Evolutionary conservation across 805 yeast species (phyloP).

Genomic region (Nakazawaea ernobii): DNA sequence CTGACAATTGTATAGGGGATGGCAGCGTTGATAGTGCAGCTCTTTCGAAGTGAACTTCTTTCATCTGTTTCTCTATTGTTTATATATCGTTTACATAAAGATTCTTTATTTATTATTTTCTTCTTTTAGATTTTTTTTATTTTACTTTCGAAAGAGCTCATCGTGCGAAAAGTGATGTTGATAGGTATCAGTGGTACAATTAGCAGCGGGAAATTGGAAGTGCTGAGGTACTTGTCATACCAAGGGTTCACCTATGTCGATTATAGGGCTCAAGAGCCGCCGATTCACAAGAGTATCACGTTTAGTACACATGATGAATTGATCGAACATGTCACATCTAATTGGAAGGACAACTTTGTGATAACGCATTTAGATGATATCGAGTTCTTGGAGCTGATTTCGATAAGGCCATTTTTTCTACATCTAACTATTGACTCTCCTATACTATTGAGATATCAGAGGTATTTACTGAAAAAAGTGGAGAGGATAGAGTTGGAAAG

Average conservation of each 20-base stretch:
- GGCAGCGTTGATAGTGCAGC: slow-evolving; percentile 5
- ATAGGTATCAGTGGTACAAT: slow-evolving; percentile 71
- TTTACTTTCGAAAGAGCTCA: no score
- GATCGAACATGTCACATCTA: slow-evolving; percentile 53
- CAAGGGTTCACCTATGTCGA: slow-evolving; percentile 45
- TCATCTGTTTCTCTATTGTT: neutral
- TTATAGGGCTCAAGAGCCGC: slow-evolving; percentile 13
- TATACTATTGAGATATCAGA: slow-evolving; percentile 35
- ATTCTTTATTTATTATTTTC: neutral
- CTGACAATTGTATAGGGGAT: slow-evolving; percentile 8
- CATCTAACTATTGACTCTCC: slow-evolving; percentile 80
- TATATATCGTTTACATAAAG: no score
- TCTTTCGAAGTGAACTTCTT: slow-evolving; percentile 8
- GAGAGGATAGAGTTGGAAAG: slow-evolving; percentile 14
- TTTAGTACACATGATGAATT: slow-evolving; percentile 41
- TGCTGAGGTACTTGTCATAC: slow-evolving; percentile 48
- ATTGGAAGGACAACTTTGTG: slow-evolving; percentile 64
- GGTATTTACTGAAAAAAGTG: slow-evolving; percentile 20
- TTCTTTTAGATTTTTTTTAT: neutral
- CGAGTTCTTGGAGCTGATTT: slow-evolving; percentile 37
- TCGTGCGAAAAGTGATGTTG: slow-evolving; percentile 40
- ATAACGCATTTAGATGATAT: slow-evolving; percentile 42
- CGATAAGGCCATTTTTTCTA: slow-evolving; percentile 76
- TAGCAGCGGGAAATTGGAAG: slow-evolving; percentile 62
- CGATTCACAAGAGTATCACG: slow-evolving; percentile 13